phyloP scores from a whole-genome alignment of 306 rosid genomes.

The Dryas drummondii region DNA sequence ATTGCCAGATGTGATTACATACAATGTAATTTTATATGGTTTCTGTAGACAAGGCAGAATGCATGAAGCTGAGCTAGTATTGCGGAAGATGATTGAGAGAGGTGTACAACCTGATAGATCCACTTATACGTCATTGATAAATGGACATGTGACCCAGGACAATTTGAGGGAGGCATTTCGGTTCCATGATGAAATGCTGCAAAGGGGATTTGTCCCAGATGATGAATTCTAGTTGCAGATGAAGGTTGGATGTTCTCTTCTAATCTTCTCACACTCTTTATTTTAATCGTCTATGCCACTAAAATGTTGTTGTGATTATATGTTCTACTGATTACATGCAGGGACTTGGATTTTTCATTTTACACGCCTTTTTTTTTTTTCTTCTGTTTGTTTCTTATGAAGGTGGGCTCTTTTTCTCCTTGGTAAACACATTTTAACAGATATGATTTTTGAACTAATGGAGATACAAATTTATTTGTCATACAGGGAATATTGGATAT shows the following conservation, averaged over 20 bases:
- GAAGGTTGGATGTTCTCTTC: conserved; percentile 33
- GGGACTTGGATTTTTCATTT: neutral
- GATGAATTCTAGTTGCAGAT: conserved; percentile 57
- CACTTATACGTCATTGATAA: conserved; percentile 70
- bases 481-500: neutral
- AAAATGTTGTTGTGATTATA: conserved; percentile 13
- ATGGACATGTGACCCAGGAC: conserved; percentile 81
- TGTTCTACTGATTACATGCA: conserved; percentile 6
- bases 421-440: neutral
- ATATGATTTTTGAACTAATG: neutral
- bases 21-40: conserved; percentile 66
- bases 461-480: neutral
- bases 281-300: conserved; percentile 14
- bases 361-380: neutral
- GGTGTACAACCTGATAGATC: conserved; percentile 74
- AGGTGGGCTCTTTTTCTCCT: neutral
- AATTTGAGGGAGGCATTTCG: conserved; percentile 83
- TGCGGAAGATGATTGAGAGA: conserved; percentile 70
- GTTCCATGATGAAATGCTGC: conserved; percentile 89
- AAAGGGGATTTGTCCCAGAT: conserved; percentile 85
- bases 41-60: conserved; percentile 72
- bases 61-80: conserved; percentile 72
- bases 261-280: neutral
- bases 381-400: neutral
- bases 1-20: conserved; percentile 63